Evolutionary conservation across 306 rosid species (phyloP).

Genomic region (Cucurbita maxima): DNA sequence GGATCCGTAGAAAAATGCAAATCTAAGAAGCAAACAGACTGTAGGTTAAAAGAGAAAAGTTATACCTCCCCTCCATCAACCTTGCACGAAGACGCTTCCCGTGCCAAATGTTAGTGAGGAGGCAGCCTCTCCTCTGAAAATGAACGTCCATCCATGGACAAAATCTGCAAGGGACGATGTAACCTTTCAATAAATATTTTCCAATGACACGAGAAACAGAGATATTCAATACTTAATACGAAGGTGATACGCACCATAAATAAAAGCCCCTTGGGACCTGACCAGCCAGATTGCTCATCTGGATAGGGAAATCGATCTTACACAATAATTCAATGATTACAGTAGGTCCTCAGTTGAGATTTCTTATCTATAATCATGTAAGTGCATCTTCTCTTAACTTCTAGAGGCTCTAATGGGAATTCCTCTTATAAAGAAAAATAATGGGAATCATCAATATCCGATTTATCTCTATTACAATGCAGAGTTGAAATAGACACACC

Average conservation of each 20-base stretch:
- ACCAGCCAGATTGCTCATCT: conserved; percentile 53
- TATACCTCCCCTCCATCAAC: conserved; percentile 85
- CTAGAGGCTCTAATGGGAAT: neutral
- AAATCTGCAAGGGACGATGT: conserved; percentile 27
- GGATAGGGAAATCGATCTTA: conserved; percentile 89
- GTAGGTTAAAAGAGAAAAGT: neutral
- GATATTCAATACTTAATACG: conserved; percentile 4
- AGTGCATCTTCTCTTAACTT: neutral
- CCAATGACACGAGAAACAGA: conserved; percentile 7
- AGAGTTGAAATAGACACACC: neutral
- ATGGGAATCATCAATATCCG: neutral
- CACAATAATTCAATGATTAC: neutral
- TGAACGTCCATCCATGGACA: conserved; percentile 50
- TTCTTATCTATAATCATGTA: neutral
- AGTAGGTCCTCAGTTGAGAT: neutral
- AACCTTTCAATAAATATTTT: conserved; percentile 6
- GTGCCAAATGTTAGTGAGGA: conserved; percentile 54
- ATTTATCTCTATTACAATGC: neutral
- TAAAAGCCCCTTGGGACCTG: conserved; percentile 65
- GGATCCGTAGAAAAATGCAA: neutral
- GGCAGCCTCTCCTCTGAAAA: conserved; percentile 45
- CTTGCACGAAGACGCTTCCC: conserved; percentile 64
- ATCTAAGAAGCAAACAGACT: neutral
- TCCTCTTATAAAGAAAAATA: neutral
- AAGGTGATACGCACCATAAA: conserved; percentile 42